Evolutionary conservation across 805 yeast species (phyloP).

Genomic region (Barnettozyma pratensis): DNA sequence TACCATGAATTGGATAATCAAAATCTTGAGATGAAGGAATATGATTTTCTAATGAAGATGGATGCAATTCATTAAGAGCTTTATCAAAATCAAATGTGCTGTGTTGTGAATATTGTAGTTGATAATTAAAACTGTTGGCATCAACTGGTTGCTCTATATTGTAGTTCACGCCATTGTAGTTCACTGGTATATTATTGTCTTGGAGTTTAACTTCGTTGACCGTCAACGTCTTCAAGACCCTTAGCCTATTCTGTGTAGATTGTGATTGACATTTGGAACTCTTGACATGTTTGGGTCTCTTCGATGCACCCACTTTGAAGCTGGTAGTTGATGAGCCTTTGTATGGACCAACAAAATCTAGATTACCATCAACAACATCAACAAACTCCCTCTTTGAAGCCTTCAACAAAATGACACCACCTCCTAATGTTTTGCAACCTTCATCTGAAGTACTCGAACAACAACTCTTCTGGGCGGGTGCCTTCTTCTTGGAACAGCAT

Average conservation of each 20-base stretch:
- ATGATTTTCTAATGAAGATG: not conserved
- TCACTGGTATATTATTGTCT: not conserved
- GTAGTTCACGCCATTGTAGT: not conserved
- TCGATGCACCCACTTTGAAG: constrained; percentile 10
- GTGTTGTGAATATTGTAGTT: too few relatives aligned
- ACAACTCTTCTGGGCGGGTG: constrained; percentile 1
- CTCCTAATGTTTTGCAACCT: constrained; percentile 10
- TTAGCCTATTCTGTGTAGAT: not conserved
- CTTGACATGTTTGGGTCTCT: constrained; percentile 6
- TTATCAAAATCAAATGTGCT: not conserved
- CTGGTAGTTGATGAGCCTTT: constrained; percentile 14
- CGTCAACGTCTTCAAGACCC: constrained; percentile 14
- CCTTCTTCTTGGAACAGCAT: constrained; percentile 1
- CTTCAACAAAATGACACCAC: constrained; percentile 21
- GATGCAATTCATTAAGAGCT: not conserved
- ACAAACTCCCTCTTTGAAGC: constrained; percentile 25
- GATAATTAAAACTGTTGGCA: too few relatives aligned
- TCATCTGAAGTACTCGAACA: not conserved
- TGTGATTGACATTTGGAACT: constrained; percentile 7
- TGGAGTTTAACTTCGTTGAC: constrained; percentile 10
- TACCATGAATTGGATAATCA: not conserved
- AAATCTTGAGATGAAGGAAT: not conserved
- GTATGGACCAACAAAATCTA: constrained; percentile 24
- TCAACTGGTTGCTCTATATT: not conserved
- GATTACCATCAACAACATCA: constrained; percentile 22